Evolutionary conservation across 2,329 filamentous ascomycete genomes (phyloP).

Genomic region (Alternaria consortialis): DNA sequence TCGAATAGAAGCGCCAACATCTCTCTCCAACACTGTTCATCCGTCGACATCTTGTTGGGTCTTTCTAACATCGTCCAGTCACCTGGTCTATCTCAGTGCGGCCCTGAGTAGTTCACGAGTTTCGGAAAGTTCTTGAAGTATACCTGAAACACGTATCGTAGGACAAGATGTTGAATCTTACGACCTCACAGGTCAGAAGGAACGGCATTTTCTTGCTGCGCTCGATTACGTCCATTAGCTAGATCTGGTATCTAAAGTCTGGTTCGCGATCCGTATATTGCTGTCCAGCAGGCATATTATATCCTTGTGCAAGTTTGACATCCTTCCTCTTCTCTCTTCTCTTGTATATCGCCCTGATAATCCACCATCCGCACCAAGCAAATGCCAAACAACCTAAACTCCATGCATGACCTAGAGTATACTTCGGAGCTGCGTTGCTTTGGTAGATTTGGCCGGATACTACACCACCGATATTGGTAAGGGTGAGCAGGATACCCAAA

Average conservation of each 20-base stretch:
- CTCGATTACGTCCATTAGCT: not conserved
- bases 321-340: conserved; percentile 47
- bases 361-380: conserved; percentile 53
- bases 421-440: conserved; percentile 37
- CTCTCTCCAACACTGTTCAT: not conserved
- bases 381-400: conserved; percentile 48
- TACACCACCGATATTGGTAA: conserved; percentile 48
- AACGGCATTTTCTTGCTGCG: too few relatives aligned
- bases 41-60: not conserved
- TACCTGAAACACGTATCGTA: not conserved
- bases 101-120: not conserved
- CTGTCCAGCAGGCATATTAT: conserved; percentile 21
- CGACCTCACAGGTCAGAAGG: not conserved
- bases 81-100: not conserved
- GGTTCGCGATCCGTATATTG: conserved; percentile 44
- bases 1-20: not conserved
- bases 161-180: accelerated
- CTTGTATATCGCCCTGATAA: conserved; percentile 44
- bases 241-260: conserved; percentile 43
- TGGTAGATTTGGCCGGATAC: conserved; percentile 47
- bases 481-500: conserved; percentile 42
- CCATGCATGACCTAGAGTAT: conserved; percentile 49
- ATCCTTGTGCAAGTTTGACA: conserved; percentile 32
- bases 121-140: not conserved
- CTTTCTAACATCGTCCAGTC: not conserved